Base-by-base conservation (phyloP, 345 rosid genomes). In the Populus simonii region DNA sequence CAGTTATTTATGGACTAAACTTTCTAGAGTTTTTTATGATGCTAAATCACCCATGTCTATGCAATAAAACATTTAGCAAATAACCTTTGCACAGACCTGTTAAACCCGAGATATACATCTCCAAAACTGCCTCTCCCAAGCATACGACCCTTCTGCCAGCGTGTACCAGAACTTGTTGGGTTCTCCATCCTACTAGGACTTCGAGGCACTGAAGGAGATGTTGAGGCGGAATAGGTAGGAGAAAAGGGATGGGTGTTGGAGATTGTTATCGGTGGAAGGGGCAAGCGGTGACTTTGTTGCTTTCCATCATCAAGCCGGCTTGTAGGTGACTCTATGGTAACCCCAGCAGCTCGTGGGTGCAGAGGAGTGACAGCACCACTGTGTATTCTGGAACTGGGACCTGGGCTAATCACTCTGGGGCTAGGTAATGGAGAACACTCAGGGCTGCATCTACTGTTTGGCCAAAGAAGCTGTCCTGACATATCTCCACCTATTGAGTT, bases 281-380 rank as follows among this genome's bases (percentile, higher is more conserved):
- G 99, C 77, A 96, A 77, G 55, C 91, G 92, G 73, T 94, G 98
- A 80, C 97, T 90, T 81, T 90, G 90, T 75, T 90, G 93, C 86
- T 92, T 96, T 71, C 87, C 94, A 78, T 96, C 98, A 76, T 93
- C 97, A 72, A 79, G 84, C 79, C 96, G 85, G 82, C 89, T 86
- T 17, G 86, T 83, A 71, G 86, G 97, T 67, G 96, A 90, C 67
- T 94, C 99, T 69, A 72, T 75, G 65, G 89, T 83, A 66, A 88
- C 74, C 73, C 96, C 97, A 78, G 88, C 91, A 59, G 93, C 94
- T 84, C 94, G 90, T 4, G 98, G 98, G 87, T 96, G 99, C 80
- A 89, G 85, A 79, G 99, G 99, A 13, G 99, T 93, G 78, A 96
- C 99, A 66, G 99, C 95, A 84, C 98, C 99, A 84, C 99, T 96